Conservation (phyloP, 345 rosid genomes). For the Melaleuca alternifolia region DNA sequence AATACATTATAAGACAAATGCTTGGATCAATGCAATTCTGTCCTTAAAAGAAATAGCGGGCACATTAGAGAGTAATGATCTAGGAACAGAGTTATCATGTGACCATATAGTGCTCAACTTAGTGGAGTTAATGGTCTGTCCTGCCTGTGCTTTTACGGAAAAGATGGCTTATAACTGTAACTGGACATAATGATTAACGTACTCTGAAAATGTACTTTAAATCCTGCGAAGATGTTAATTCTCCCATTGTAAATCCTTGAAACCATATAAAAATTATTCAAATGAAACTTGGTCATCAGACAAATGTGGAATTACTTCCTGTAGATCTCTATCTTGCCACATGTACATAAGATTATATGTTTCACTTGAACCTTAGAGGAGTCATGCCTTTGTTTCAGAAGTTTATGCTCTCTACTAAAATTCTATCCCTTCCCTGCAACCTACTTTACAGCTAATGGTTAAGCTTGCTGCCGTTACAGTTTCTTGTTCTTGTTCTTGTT, state of each 20-base stretch:
- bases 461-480: not conserved
- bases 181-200: not conserved
- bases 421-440: not conserved
- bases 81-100: not conserved
- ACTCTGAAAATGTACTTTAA: not conserved
- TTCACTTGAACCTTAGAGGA: not conserved
- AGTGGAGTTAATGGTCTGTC: not conserved
- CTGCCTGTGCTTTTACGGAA: not conserved
- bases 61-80: not conserved
- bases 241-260: not conserved
- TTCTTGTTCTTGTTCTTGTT: not conserved
- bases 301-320: not conserved
- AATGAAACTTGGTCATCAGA: not conserved
- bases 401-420: not conserved
- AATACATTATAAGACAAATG: not conserved
- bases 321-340: not conserved
- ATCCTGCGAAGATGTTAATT: not conserved
- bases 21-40: not conserved
- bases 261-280: not conserved
- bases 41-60: not conserved
- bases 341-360: not conserved
- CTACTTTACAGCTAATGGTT: not conserved
- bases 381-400: not conserved
- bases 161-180: not conserved
- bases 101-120: not conserved